Evolutionary conservation across 805 yeast genomes (phyloP).

Genomic region (Metschnikowia matae): DNA sequence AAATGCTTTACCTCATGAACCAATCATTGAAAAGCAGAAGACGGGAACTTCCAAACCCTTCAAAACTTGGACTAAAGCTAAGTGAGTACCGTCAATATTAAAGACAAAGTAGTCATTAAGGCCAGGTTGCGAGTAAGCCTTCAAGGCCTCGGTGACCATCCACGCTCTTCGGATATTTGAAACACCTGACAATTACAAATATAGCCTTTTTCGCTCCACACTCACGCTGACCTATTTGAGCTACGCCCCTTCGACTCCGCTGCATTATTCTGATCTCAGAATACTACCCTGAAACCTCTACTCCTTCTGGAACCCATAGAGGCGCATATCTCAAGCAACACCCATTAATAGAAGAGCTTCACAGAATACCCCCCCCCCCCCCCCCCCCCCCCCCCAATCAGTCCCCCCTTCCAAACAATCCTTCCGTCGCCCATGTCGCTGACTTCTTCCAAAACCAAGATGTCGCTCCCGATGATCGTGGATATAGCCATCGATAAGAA

Average conservation of each 20-base stretch:
- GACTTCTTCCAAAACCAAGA: slow-evolving; percentile 1
- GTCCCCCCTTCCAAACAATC: no score
- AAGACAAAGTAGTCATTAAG: no score
- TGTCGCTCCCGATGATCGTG: slow-evolving; percentile 46
- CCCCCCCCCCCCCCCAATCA: no score
- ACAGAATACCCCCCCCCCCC: not conserved
- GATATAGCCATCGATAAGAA: slow-evolving; percentile 49
- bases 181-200: not conserved
- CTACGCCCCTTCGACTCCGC: not conserved
- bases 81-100: no score
- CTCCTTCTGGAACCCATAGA: not conserved
- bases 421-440: not conserved
- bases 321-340: not conserved
- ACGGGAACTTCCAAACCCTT: no score
- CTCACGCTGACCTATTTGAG: not conserved
- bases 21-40: no score
- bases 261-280: not conserved
- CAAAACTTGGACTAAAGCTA: no score
- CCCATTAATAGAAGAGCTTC: not conserved
- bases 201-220: not conserved
- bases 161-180: slow-evolving; percentile 1
- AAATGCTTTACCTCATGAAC: no score
- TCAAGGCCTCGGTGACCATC: no score
- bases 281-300: not conserved
- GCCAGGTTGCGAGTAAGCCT: no score